Evolutionary conservation across 768 basidiomycete species (phyloP).

Genomic region (Pilatotrama ljubarskyi): DNA sequence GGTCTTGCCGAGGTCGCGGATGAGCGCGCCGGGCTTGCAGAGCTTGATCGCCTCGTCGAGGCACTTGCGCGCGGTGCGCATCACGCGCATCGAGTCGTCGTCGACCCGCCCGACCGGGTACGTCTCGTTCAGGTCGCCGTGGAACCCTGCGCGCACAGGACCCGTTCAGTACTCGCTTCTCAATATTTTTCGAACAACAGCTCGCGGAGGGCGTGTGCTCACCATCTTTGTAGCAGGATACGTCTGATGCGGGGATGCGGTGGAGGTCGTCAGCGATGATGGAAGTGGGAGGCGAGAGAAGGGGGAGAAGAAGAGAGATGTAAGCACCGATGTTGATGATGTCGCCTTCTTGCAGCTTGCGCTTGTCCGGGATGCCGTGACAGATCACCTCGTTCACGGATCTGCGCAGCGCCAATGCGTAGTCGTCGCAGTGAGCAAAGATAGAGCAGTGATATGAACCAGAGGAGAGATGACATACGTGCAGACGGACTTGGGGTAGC

Average conservation of each 20-base stretch:
- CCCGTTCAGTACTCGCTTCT: too few relatives aligned
- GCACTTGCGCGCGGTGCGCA: constrained; percentile 78
- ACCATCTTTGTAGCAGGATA: constrained; percentile 81
- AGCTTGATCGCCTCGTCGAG: constrained; percentile 88
- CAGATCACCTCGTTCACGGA: constrained; percentile 96
- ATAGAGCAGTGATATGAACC: background rate
- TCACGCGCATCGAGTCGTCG: constrained; percentile 79
- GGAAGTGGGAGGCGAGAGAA: background rate
- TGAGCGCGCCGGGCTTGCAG: constrained; percentile 91
- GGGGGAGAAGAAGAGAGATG: constrained; percentile 19
- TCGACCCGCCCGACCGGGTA: constrained; percentile 89
- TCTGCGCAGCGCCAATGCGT: constrained; percentile 36
- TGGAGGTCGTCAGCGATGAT: background rate
- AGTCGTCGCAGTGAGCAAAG: too few relatives aligned
- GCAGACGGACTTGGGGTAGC: constrained; percentile 96
- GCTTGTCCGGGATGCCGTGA: constrained; percentile 92
- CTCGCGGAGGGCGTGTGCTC: constrained; percentile 3
- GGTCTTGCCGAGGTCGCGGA: constrained; percentile 82
- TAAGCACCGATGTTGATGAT: constrained; percentile 86
- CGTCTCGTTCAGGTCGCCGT: constrained; percentile 90
- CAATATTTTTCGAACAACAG: background rate
- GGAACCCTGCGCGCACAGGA: constrained; percentile 58
- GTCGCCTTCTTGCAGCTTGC: constrained; percentile 86
- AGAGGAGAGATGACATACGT: constrained; percentile 55
- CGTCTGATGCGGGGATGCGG: constrained; percentile 47